A percentile compares a stretch with the other conserved stretches of the same genome.
Evolutionary conservation across 805 yeast species (phyloP).

Genomic region (Suhomyces prunicola): DNA sequence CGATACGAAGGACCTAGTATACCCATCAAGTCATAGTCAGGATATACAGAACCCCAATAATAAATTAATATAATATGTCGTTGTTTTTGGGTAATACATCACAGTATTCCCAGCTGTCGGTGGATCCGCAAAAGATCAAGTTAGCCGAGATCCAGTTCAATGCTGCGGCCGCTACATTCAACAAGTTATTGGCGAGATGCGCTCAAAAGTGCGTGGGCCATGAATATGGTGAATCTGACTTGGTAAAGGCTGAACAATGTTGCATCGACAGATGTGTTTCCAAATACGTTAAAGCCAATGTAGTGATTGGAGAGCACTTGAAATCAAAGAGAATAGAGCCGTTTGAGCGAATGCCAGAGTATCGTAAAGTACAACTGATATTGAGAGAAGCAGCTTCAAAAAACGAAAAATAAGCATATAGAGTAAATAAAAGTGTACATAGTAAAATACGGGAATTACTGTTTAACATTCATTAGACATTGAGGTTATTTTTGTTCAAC

Average conservation of each 20-base stretch:
- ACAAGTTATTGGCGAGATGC: conserved; percentile 59
- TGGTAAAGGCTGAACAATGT: conserved; percentile 77
- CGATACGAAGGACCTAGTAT: neutral
- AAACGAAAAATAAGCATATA: neutral
- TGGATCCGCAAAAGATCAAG: conserved; percentile 57
- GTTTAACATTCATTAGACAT: neutral
- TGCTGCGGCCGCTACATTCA: conserved; percentile 46
- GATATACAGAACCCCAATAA: neutral
- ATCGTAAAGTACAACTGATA: conserved; percentile 11
- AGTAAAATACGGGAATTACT: neutral
- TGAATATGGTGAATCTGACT: conserved; percentile 82
- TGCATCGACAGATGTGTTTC: conserved; percentile 86
- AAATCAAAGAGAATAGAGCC: conserved; percentile 42
- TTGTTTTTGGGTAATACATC: conserved; percentile 51
- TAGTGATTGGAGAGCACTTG: conserved; percentile 55
- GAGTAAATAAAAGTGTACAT: neutral
- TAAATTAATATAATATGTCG: conserved; percentile 46
- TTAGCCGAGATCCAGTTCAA: conserved; percentile 66
- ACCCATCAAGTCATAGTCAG: neutral
- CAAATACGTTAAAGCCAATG: conserved; percentile 75
- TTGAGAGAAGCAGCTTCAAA: neutral
- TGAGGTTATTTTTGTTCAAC: neutral
- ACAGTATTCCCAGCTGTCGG: conserved; percentile 43
- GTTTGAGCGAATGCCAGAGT: conserved; percentile 42
- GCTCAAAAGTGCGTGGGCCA: conserved; percentile 74